Percentiles rank a stretch among this genome's conserved stretches.
Conservation (phyloP, 441 rosid species). For the Brassica balearica region DNA sequence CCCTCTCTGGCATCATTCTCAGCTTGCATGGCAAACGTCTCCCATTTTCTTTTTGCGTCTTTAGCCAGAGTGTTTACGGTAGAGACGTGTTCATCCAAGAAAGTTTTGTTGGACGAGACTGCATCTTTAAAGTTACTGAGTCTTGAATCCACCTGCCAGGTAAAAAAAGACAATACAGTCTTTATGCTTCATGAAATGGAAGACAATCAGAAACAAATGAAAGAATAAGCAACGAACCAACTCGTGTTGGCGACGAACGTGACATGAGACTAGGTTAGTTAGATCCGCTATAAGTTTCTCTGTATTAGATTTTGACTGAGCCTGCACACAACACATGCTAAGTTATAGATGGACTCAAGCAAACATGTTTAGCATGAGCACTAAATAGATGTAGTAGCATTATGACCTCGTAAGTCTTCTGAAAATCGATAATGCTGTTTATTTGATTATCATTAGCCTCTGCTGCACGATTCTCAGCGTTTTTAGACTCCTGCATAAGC, state of each 20-base stretch:
- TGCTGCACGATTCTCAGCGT: constrained; percentile 64
- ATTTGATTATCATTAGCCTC: constrained; percentile 74
- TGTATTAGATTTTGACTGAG: constrained; percentile 80
- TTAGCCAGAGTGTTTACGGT: constrained; percentile 64
- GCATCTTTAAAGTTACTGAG: constrained; percentile 67
- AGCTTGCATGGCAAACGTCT: constrained; percentile 70
- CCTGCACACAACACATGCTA: constrained; percentile 55
- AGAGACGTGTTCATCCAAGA: constrained; percentile 74
- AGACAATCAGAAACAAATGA: constrained; percentile 8
- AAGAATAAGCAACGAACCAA: constrained; percentile 57
- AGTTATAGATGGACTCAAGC: constrained; percentile 37
- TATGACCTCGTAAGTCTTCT: constrained; percentile 81
- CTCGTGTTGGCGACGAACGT: constrained; percentile 79
- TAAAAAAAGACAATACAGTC: constrained; percentile 35
- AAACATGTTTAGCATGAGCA: too few relatives aligned
- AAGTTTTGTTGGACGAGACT: constrained; percentile 60
- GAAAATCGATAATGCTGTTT: constrained; percentile 78
- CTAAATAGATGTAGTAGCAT: not conserved
- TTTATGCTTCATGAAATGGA: constrained; percentile 20
- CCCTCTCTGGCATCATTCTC: constrained; percentile 72
- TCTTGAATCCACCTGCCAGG: constrained; percentile 83
- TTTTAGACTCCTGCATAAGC: constrained; percentile 69
- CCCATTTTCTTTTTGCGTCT: constrained; percentile 98
- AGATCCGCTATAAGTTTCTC: constrained; percentile 88
- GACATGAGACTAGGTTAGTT: constrained; percentile 72